phyloP scores from a whole-genome alignment of 2,329 filamentous ascomycete genomes.

The Emergomyces africanus region DNA sequence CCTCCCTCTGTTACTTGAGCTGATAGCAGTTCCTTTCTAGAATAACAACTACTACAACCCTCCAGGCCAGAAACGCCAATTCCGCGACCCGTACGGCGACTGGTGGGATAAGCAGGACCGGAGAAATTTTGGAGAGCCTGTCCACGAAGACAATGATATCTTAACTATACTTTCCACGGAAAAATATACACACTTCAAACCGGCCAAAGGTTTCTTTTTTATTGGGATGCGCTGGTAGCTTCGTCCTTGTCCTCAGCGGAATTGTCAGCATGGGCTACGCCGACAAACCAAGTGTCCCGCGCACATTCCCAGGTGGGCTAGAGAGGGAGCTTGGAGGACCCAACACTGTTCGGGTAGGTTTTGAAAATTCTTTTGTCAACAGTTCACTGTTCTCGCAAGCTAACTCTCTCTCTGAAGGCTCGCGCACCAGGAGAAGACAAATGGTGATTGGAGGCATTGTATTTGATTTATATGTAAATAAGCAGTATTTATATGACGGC shows the following conservation, averaged over 20 bases:
- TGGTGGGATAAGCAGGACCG: slow-evolving; percentile 99
- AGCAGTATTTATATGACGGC: slow-evolving; percentile 20
- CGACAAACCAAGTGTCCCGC: slow-evolving; percentile 55
- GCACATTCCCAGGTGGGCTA: slow-evolving; percentile 56
- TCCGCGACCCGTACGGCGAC: slow-evolving; percentile 81
- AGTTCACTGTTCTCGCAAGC: neutral
- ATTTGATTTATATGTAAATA: slow-evolving; percentile 20
- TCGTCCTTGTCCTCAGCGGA: slow-evolving; percentile 53
- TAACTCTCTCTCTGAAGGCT: slow-evolving; percentile 17
- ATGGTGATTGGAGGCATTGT: neutral
- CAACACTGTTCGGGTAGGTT: slow-evolving; percentile 52
- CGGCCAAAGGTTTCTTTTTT: slow-evolving; percentile 58
- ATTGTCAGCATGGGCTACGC: slow-evolving; percentile 58
- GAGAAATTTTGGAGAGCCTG: slow-evolving; percentile 89
- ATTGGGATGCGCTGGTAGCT: slow-evolving; percentile 53
- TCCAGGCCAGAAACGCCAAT: slow-evolving; percentile 64
- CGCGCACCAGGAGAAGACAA: slow-evolving; percentile 23
- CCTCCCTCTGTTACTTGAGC: neutral
- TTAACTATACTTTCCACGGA: slow-evolving; percentile 81
- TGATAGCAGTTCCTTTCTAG: slow-evolving; percentile 16
- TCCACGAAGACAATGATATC: slow-evolving; percentile 93
- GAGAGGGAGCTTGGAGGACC: slow-evolving; percentile 63
- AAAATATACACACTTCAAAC: slow-evolving; percentile 72
- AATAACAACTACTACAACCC: slow-evolving; percentile 38
- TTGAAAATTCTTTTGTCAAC: neutral